Evolutionary conservation across 2,329 filamentous ascomycete species (phyloP).

Genomic region (Mycosphaerella arachidis): DNA sequence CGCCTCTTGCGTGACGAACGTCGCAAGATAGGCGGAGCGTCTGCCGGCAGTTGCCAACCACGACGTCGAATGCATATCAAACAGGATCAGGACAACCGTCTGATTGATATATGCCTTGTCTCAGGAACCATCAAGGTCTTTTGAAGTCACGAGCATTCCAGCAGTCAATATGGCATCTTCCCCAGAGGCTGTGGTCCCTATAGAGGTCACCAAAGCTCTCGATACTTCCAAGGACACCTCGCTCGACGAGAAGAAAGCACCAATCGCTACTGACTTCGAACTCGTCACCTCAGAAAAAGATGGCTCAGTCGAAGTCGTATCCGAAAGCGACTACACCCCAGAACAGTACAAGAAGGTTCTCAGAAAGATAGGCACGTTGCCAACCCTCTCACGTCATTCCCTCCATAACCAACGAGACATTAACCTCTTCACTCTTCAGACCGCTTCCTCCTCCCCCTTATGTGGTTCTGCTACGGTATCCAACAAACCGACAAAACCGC

Average conservation of each 20-base stretch:
- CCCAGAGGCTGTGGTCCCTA: constrained; percentile 1
- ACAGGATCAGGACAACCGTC: not conserved
- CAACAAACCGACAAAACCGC: constrained; percentile 48
- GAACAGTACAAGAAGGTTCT: constrained; percentile 27
- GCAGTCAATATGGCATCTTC: not conserved
- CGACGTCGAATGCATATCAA: not conserved
- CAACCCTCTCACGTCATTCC: too few species aligned
- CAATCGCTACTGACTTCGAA: constrained; percentile 11
- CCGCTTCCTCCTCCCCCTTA: constrained; percentile 44
- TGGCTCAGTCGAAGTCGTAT: constrained; percentile 17
- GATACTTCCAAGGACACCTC: not conserved
- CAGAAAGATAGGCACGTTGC: constrained; percentile 35
- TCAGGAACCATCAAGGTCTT: not conserved
- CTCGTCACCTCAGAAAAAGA: constrained; percentile 11
- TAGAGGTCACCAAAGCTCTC: not conserved
- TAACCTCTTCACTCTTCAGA: constrained; percentile 16
- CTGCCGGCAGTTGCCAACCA: not conserved
- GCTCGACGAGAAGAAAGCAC: constrained; percentile 12
- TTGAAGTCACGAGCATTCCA: not conserved
- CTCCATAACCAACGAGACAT: not conserved
- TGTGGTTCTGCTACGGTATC: constrained; percentile 48
- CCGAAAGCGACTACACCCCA: constrained; percentile 26
- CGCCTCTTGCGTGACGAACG: not conserved
- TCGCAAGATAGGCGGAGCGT: not conserved
- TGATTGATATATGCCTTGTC: not conserved